A percentile compares a stretch with the other conserved stretches of the same genome.
These are phyloP conservation scores for Sarcocystis neurona DNA, from an alignment of 169 alveolate species.

Conservation along the genomic window DNA sequence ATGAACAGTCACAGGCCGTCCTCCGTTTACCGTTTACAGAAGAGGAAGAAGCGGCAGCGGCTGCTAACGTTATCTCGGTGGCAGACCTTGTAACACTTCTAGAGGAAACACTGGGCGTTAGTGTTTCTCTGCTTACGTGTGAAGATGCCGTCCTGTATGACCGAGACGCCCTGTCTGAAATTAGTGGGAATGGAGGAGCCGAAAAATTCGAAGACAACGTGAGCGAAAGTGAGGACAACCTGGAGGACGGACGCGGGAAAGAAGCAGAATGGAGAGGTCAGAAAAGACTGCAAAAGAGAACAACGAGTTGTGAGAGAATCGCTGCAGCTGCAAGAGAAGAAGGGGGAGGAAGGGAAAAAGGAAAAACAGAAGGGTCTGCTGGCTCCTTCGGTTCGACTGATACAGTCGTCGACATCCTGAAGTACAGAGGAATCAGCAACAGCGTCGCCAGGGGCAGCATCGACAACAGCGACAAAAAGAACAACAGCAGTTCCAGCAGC, in stretches of 20 bases:
- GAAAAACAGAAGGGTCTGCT: background rate
- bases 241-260: slow-evolving; percentile 28
- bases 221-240: background rate
- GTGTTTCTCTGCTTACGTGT: slow-evolving; percentile 25
- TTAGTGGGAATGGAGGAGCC: background rate
- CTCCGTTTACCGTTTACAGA: slow-evolving; percentile 19
- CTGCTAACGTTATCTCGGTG: background rate
- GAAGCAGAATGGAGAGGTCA: background rate
- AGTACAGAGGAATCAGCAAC: too few relatives aligned
- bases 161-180: background rate
- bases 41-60: slow-evolving; percentile 44
- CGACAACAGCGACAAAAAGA: too few relatives aligned
- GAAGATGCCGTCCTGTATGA: slow-evolving; percentile 54
- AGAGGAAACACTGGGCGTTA: slow-evolving; percentile 19
- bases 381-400: background rate
- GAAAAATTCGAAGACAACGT: background rate
- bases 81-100: slow-evolving; percentile 37
- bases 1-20: background rate
- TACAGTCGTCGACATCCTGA: background rate
- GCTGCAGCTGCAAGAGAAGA: background rate
- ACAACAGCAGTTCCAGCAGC: too few relatives aligned
- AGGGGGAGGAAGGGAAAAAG: background rate
- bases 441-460: background rate
- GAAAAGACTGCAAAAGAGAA: background rate
- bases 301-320: background rate